Base-by-base conservation (phyloP, 2,329 filamentous ascomycete species). In the Ceratocystis eucalypticola region DNA sequence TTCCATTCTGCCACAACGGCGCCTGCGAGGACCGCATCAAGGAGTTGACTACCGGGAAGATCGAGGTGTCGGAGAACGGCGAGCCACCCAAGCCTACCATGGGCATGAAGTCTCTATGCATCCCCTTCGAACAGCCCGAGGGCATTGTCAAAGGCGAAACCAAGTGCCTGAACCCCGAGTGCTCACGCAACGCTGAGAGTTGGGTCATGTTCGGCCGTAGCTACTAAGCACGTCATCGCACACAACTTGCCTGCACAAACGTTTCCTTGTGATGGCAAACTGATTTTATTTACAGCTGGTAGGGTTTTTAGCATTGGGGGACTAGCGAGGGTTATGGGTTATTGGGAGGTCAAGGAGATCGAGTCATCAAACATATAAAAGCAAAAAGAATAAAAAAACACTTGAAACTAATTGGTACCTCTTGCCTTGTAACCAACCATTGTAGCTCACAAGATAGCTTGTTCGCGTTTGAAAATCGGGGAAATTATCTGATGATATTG, bases 21-120 rank as follows among this genome's bases (percentile, higher is more conserved):
- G 85, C 89, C 74, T 97, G 93, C 74, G 93, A 96, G 77, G 93
- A 96, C 72, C 85, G 90, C 75, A 91, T 97, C 79, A 97, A 97
- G 84, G 91, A 95, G 66, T 81, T 92, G 74, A 96, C 90, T 69
- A 90, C 88, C 55, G 87, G 88, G 70, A 88, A 86, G 71, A 86
- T 86, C 67, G 81, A 85, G 65, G 84, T 80, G 71, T 76, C 79
- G 65, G 76, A 77, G 63, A 74, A 79, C 44, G 79, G 82, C 62
- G 81, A 83, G 69, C 77, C 78, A 70, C 80, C 82, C 70, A 80
- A 79, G 72, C 81, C 82, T 30, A 80, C 79, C 64, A 85, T 85
- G 83, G 83, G 83, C 72, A 85, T 79, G 88, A 89, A 80, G 85
- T 86, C 75, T 76, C 84, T 77, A 76, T 93, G 80, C 85, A 95